Percentiles rank a stretch among this genome's conserved stretches.
Conservation (phyloP, 139 green algal species). For the Tetraselmis striata region DNA sequence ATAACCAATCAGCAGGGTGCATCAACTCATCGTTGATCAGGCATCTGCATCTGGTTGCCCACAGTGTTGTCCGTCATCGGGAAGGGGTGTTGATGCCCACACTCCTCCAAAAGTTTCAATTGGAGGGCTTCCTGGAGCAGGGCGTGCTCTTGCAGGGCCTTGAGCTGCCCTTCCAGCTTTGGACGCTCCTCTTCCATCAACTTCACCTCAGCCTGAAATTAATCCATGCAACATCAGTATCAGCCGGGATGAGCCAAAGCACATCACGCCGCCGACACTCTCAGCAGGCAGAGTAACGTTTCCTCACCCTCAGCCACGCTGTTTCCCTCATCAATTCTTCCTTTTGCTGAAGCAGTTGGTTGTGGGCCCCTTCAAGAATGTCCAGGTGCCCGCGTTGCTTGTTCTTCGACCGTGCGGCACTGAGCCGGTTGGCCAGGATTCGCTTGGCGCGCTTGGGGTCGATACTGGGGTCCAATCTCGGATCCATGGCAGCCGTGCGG, state of each 20-base stretch:
- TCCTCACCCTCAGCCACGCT: background rate
- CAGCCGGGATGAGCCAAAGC: no score
- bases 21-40: no score
- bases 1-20: no score
- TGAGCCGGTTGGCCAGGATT: conserved; percentile 71
- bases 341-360: background rate
- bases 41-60: no score
- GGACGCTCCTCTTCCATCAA: background rate
- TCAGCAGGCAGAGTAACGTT: no score
- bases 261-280: no score
- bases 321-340: background rate
- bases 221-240: no score
- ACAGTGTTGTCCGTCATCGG: background rate
- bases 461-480: conserved; percentile 67
- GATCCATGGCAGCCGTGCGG: conserved; percentile 60
- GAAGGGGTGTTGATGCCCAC: background rate
- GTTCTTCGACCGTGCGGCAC: background rate
- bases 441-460: conserved; percentile 62
- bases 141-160: background rate
- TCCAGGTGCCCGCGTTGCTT: background rate
- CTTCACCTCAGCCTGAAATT: background rate
- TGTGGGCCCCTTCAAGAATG: background rate
- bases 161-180: background rate
- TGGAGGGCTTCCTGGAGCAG: background rate
- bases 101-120: background rate